Base-by-base conservation (phyloP, 176 grass and related monocot genomes). In the Musa beccarii region DNA sequence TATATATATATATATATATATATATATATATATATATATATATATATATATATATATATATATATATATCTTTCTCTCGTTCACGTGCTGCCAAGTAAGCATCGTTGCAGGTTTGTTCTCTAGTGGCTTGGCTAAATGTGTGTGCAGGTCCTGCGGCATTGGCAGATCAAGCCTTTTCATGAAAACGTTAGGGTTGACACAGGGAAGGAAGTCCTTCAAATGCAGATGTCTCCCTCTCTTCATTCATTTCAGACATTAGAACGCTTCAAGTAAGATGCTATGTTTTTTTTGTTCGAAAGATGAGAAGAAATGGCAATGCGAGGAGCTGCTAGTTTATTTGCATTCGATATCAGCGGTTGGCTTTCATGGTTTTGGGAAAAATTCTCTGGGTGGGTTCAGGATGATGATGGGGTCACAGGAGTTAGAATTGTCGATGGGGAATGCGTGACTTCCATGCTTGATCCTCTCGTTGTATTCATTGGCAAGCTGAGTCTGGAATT, bases 21-120 rank as follows among this genome's bases (percentile, higher is more conserved):
- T 56, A 10, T 56, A n/a, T n/a, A n/a, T n/a, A n/a, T n/a, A n/a
- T n/a, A n/a, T n/a, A n/a, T n/a, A 10, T 56, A 1, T 56, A 10
- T 56, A 9, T 56, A 9, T 56, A 9, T 56, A 9, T 56, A 10
- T 56, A 10, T 56, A 10, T 56, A 10, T 56, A 10, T 56, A 10
- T 8, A 10, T 56, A n/a, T n/a, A n/a, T n/a, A n/a, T n/a, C n/a
- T n/a, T n/a, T 51, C 68, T 71, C 77, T 17, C 54, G n/a, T 64
- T 80, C 79, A 73, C 69, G 79, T 80, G 79, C 14, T 80, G 79
- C 69, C 78, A 80, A 72, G 78, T 73, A 73, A 17, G 78, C 78
- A 70, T 56, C 78, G 26, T 73, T 25, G 69, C 78, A 80, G 69
- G 79, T 73, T 73, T 73, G 79, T 80, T 80, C 79, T 73, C 49